A percentile compares a stretch with the other conserved stretches of the same genome.
Evolutionary conservation across 805 yeast species (phyloP).

Genomic region (Suhomyces kilbournensis): DNA sequence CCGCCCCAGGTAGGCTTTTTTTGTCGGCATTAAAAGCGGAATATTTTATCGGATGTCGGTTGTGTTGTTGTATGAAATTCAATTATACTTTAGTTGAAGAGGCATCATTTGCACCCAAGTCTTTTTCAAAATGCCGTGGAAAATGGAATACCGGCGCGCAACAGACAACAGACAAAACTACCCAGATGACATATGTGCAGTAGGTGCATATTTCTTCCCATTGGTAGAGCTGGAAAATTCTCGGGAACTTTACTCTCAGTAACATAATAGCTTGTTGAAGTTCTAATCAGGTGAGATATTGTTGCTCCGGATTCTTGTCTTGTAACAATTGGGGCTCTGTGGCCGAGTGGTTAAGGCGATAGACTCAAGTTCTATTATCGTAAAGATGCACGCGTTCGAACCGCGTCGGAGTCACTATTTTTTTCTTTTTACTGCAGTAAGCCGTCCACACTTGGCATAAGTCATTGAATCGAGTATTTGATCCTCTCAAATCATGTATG

Average conservation of each 20-base stretch:
- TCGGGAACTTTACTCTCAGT: no score
- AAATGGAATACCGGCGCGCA: background rate
- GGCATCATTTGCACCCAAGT: background rate
- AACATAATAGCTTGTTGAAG: no score
- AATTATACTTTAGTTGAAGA: background rate
- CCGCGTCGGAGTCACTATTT: background rate
- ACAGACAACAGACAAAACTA: no score
- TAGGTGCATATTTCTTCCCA: no score
- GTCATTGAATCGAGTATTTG: background rate
- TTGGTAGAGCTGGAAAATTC: no score
- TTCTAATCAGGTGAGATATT: no score
- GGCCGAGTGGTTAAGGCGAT: slow-evolving; percentile 9
- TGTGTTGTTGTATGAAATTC: background rate
- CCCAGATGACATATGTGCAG: no score
- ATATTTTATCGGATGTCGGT: background rate
- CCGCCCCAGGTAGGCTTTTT: background rate
- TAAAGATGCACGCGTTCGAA: slow-evolving; percentile 2
- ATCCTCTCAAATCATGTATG: background rate
- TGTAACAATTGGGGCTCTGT: slow-evolving; percentile 2
- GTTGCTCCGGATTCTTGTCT: no score
- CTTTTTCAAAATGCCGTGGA: background rate
- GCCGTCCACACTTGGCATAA: no score
- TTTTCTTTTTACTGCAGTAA: background rate
- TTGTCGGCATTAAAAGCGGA: background rate
- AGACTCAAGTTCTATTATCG: slow-evolving; percentile 8